Base-by-base conservation (phyloP, 352 stramenopile species). In the Globisporangium perplexum region DNA sequence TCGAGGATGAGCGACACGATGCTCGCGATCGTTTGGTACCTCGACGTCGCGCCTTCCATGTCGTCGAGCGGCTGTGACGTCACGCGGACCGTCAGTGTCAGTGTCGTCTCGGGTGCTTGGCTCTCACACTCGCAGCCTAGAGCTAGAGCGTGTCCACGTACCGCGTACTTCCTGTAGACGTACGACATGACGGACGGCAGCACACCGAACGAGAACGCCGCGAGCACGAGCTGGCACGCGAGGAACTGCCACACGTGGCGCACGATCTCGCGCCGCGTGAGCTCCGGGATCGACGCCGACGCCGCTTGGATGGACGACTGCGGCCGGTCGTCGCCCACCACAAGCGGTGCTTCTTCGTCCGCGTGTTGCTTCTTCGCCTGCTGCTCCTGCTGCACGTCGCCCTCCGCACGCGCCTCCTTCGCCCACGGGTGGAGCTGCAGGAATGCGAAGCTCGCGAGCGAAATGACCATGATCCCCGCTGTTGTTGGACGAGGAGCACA, bases 151-250 rank as follows among this genome's bases (percentile, higher is more conserved):
- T 35, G 30, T 10, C 22, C n/a, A 56, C 70, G 39, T 62, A 89
- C 78, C 59, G 74, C 65, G 45, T 80, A 90, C 36, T 85, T 86
- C 49, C 73, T 78, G 66, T 85, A 86, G 23, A 86, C 72, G 50
- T 81, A 90, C 1, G 78, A 71, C 76, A 88, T 83, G n/a, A 83
- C 65, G 10, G 76, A 88, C 8, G 78, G 76, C 12, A 90, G 58
- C 36, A 82, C 71, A 14, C 76, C 78, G 52, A 85, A 90, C 7
- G 69, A 79, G 48, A 90, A 82, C 2, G 74, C 74, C 0, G 76
- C 74, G 28, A 90, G 58, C 1, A 80, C 22, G 23, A 74, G 71
- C 38, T 88, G 76, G 39, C 76, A 90, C 3, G 62, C 47, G 8
- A 90, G 50, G 22, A 70, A 65, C 7, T 71, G 65, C 78, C 73